Evolutionary conservation across 2,329 filamentous ascomycete genomes (phyloP).

Genomic region (Ophidiomyces ophidiicola): DNA sequence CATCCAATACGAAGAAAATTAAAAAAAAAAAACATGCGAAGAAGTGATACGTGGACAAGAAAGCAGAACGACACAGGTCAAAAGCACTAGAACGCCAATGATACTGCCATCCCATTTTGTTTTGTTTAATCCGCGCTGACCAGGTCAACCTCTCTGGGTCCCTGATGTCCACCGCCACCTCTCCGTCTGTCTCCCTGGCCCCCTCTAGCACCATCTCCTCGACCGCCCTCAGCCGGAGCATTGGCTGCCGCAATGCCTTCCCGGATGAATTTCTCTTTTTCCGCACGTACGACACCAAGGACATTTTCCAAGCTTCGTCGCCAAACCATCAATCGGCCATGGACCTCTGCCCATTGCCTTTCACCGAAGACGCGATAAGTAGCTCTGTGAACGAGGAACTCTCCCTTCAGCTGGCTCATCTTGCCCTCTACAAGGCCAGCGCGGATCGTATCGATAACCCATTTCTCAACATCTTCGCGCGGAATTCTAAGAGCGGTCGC

Average conservation of each 20-base stretch:
- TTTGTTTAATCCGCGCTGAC: conserved; percentile 24
- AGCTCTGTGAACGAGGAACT: conserved; percentile 90
- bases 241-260: conserved; percentile 56
- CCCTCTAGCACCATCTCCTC: conserved; percentile 21
- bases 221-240: conserved; percentile 25
- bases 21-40: conserved; percentile 11
- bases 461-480: conserved; percentile 79
- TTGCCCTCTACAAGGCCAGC: conserved; percentile 93
- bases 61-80: conserved; percentile 5
- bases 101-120: conserved; percentile 6
- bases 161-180: conserved; percentile 23
- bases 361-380: conserved; percentile 95
- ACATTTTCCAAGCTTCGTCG: conserved; percentile 68
- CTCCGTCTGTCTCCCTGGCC: conserved; percentile 22
- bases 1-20: conserved; percentile 2
- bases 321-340: conserved; percentile 84
- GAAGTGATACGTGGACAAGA: conserved; percentile 18
- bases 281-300: conserved; percentile 61
- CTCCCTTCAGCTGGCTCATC: conserved; percentile 80
- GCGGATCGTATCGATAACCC: conserved; percentile 97
- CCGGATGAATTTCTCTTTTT: conserved; percentile 66
- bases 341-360: conserved; percentile 95
- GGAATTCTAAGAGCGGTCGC: conserved; percentile 74
- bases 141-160: conserved; percentile 28
- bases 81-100: conserved; percentile 9